phyloP scores from a whole-genome alignment of 768 basidiomycete genomes.

The Rhodotorula diobovata region DNA sequence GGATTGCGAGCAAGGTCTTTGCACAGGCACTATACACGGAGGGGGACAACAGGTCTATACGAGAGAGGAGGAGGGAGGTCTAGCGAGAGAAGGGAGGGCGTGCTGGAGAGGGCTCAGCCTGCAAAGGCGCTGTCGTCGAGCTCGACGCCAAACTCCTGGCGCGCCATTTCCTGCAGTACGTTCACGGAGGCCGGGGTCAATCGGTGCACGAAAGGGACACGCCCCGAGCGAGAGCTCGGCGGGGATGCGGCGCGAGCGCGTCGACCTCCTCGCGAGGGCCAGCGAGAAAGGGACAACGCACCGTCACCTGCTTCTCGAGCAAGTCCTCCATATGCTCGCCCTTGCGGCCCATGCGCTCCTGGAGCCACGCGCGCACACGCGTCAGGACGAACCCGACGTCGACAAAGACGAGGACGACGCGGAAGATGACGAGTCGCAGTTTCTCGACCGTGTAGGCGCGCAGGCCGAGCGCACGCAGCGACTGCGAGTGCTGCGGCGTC shows the following conservation, averaged over 20 bases:
- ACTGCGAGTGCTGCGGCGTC: slow-evolving; percentile 48
- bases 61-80: not conserved
- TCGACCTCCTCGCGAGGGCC: too few relatives aligned
- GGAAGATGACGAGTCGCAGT: slow-evolving; percentile 59
- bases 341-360: slow-evolving; percentile 45
- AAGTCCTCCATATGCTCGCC: slow-evolving; percentile 70
- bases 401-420: slow-evolving; percentile 60
- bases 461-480: slow-evolving; percentile 48
- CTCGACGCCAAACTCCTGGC: slow-evolving; percentile 72
- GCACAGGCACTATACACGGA: too few relatives aligned
- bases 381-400: slow-evolving; percentile 69
- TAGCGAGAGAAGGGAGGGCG: too few relatives aligned
- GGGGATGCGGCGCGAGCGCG: too few relatives aligned
- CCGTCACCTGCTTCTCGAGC: slow-evolving; percentile 67
- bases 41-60: not conserved
- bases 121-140: slow-evolving; percentile 26
- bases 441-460: slow-evolving; percentile 46
- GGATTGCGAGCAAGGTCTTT: too few relatives aligned
- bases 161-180: slow-evolving; percentile 60
- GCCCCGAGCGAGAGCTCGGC: not conserved
- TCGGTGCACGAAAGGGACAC: too few relatives aligned
- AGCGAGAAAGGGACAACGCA: slow-evolving; percentile 24
- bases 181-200: too few relatives aligned
- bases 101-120: not conserved
- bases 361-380: slow-evolving; percentile 55